phyloP scores from a whole-genome alignment of 257 asterid species.

The Petunia axillaris region DNA sequence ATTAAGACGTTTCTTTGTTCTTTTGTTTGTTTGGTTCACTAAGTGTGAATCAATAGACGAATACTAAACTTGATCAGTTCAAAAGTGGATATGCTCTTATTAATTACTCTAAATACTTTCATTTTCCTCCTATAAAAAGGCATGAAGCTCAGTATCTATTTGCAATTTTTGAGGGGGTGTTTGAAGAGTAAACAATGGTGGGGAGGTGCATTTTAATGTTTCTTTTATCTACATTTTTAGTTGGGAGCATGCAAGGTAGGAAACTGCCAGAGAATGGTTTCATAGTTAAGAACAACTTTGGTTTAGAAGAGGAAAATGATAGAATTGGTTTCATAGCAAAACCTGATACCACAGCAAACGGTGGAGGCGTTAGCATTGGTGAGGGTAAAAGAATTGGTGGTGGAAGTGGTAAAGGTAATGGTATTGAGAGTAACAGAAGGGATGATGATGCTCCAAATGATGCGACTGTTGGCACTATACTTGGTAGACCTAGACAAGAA shows the following conservation, averaged over 20 bases:
- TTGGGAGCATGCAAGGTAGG: neutral
- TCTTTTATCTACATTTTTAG: neutral
- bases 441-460: neutral
- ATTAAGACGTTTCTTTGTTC: neutral
- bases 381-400: neutral
- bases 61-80: neutral
- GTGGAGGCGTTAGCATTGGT: neutral
- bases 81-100: neutral
- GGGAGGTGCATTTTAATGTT: neutral
- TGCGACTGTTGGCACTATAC: no score
- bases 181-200: neutral
- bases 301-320: no score
- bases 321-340: no score
- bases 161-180: neutral
- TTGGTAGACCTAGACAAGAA: no score
- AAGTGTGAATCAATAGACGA: neutral
- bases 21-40: neutral
- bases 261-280: neutral
- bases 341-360: neutral
- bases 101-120: neutral
- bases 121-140: neutral
- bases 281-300: neutral
- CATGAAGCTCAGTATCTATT: neutral
- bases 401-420: no score
- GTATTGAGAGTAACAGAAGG: no score